A percentile compares a stretch with the other conserved stretches of the same genome.
phyloP scores from a whole-genome alignment of 257 asterid species.

The Sherardia arvensis region DNA sequence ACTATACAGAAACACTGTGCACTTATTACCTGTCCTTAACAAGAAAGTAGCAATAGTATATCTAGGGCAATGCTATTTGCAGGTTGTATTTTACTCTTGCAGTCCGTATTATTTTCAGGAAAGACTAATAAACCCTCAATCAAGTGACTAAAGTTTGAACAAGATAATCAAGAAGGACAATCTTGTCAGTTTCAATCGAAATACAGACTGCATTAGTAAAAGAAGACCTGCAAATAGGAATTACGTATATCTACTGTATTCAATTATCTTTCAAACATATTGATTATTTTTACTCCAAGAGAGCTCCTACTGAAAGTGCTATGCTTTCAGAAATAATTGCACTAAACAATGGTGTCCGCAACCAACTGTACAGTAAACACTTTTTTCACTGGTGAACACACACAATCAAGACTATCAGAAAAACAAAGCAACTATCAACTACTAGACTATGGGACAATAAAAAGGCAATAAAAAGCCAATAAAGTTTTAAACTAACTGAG shows the following conservation, averaged over 20 bases:
- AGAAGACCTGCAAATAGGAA: too few relatives aligned
- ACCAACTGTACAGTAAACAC: background rate
- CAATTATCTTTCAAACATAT: background rate
- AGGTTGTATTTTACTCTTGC: too few relatives aligned
- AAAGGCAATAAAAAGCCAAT: background rate
- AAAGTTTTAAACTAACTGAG: background rate
- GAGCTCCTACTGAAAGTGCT: background rate
- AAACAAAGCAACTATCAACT: background rate
- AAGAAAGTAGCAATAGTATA: background rate
- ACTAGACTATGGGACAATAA: too few relatives aligned
- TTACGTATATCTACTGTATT: too few relatives aligned
- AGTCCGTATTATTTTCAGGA: too few relatives aligned
- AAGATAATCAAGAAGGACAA: too few relatives aligned
- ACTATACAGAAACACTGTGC: background rate
- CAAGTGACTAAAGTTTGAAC: too few relatives aligned
- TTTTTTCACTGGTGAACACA: background rate
- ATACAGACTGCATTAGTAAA: too few relatives aligned
- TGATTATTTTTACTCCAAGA: background rate
- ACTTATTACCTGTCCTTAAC: background rate
- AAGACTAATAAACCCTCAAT: too few relatives aligned
- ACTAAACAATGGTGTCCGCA: background rate
- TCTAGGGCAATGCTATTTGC: too few relatives aligned
- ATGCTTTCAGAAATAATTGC: background rate
- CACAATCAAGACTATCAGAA: background rate
- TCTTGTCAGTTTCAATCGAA: too few relatives aligned